A percentile compares a stretch with the other conserved stretches of the same genome.
These are phyloP conservation scores for Earliella scabrosa DNA, from an alignment of 1,284 basidiomycete genomes.

Conservation along the genomic window DNA sequence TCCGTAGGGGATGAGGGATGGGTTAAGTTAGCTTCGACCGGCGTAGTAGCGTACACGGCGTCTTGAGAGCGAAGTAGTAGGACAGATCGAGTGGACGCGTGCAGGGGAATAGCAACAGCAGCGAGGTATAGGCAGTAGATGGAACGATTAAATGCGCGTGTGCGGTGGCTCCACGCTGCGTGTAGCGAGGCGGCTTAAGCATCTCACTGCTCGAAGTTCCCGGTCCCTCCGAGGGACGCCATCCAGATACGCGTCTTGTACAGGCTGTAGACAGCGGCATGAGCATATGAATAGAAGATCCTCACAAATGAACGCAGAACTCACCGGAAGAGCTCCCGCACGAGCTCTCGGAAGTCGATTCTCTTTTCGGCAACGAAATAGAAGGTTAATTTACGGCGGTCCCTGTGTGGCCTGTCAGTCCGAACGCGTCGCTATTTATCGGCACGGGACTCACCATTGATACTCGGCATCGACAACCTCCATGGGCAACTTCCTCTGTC, in stretches of 20 bases:
- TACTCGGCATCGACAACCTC: slow-evolving; percentile 98
- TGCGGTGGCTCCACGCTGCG: not conserved
- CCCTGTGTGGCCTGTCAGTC: slow-evolving; percentile 53
- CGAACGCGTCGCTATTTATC: not conserved
- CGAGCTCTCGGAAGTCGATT: slow-evolving; percentile 97
- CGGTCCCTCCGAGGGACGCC: slow-evolving; percentile 53
- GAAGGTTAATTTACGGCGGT: slow-evolving; percentile 96
- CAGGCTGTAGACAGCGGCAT: slow-evolving; percentile 46
- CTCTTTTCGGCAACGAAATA: slow-evolving; percentile 96
- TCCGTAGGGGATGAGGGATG: not conserved
- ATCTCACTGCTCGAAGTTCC: slow-evolving; percentile 31
- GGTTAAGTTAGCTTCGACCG: slow-evolving; percentile 12
- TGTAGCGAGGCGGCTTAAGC: too few relatives aligned
- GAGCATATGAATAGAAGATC: not conserved
- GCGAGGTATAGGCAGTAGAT: not conserved
- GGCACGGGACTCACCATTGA: slow-evolving; percentile 74
- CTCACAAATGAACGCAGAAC: slow-evolving; percentile 19
- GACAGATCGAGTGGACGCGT: not conserved
- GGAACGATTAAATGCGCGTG: not conserved
- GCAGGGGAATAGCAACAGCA: not conserved
- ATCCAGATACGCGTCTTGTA: slow-evolving; percentile 86
- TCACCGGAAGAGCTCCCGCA: slow-evolving; percentile 88
- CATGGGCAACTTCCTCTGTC: slow-evolving; percentile 94
- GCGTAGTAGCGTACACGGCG: slow-evolving; percentile 15
- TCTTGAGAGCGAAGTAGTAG: not conserved